Percentiles rank a stretch among this genome's conserved stretches.
phyloP scores from a whole-genome alignment of 352 stramenopile species.

The Phytophthora tubulina region DNA sequence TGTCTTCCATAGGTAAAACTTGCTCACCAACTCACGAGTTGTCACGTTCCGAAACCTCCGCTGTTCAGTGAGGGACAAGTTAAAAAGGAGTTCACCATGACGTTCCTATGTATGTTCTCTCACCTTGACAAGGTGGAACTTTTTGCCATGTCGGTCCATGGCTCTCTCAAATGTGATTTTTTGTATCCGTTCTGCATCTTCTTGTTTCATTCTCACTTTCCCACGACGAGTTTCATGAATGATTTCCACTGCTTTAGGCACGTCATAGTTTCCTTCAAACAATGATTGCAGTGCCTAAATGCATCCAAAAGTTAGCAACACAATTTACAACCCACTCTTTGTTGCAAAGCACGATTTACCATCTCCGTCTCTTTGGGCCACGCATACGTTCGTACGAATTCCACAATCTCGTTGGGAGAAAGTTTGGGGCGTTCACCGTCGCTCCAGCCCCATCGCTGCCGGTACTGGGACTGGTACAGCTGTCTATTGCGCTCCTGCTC shows the following conservation, averaged over 20 bases:
- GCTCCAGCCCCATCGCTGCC: conserved; percentile 55
- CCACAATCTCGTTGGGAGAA: conserved; percentile 42
- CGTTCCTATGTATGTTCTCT: not conserved
- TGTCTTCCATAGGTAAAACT: conserved; percentile 79
- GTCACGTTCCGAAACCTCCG: conserved; percentile 49
- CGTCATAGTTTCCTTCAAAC: conserved; percentile 57
- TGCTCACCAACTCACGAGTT: conserved; percentile 59
- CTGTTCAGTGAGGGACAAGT: conserved; percentile 29
- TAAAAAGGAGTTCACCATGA: conserved; percentile 2
- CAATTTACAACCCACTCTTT: conserved; percentile 16
- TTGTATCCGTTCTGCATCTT: conserved; percentile 46
- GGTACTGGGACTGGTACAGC: conserved; percentile 27
- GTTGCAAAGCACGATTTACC: conserved; percentile 42
- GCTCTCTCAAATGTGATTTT: conserved; percentile 54
- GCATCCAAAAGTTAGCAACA: conserved; percentile 4
- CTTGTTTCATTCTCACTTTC: conserved; percentile 38
- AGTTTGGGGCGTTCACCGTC: conserved; percentile 35
- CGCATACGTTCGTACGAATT: conserved; percentile 63
- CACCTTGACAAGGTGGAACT: conserved; percentile 74
- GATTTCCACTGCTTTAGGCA: conserved; percentile 47
- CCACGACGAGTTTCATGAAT: conserved; percentile 52
- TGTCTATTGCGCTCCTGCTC: conserved; percentile 25
- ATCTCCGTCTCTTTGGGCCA: conserved; percentile 64
- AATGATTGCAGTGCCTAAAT: conserved; percentile 65
- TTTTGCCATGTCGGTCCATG: conserved; percentile 64